These are phyloP conservation scores for Penicillium fimorum DNA, from an alignment of 495 filamentous ascomycete genomes.

Conservation along the genomic window DNA sequence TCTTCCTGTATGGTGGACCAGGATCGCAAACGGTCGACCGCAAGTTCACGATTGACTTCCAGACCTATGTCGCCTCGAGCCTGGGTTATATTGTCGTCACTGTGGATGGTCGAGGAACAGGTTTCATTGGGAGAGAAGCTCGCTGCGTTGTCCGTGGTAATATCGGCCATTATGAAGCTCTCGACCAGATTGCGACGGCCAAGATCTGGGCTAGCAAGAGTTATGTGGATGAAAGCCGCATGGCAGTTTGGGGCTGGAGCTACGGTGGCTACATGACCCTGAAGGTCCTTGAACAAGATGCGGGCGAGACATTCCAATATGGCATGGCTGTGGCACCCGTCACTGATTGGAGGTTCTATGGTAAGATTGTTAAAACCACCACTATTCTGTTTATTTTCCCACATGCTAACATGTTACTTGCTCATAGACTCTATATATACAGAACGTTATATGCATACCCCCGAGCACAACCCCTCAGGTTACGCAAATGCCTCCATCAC, in stretches of 20 bases:
- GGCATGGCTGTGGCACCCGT: slow-evolving; percentile 98
- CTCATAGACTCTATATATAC: slow-evolving; percentile 83
- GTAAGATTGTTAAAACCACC: slow-evolving; percentile 30
- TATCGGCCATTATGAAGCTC: slow-evolving; percentile 79
- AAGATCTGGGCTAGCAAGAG: slow-evolving; percentile 79
- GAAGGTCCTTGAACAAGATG: slow-evolving; percentile 91
- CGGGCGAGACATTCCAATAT: slow-evolving; percentile 84
- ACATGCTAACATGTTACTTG: not conserved
- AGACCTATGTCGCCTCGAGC: slow-evolving; percentile 79
- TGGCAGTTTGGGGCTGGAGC: slow-evolving; percentile 98
- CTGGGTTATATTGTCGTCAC: slow-evolving; percentile 96
- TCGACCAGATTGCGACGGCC: slow-evolving; percentile 88
- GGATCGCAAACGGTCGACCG: slow-evolving; percentile 85
- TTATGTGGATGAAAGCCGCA: slow-evolving; percentile 76
- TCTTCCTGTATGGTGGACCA: slow-evolving; percentile 89
- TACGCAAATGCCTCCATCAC: slow-evolving; percentile 74
- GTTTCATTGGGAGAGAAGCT: slow-evolving; percentile 81
- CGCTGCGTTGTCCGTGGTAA: slow-evolving; percentile 79
- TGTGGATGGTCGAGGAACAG: slow-evolving; percentile 90
- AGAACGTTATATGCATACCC: slow-evolving; percentile 93
- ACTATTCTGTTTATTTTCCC: not conserved
- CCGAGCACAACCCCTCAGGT: slow-evolving; percentile 72
- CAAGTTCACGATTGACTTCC: slow-evolving; percentile 81
- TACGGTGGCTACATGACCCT: slow-evolving; percentile 98
- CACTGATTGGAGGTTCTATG: slow-evolving; percentile 93